Evolutionary conservation across 2,329 filamentous ascomycete genomes (phyloP).

Genomic region (Colletotrichum acutatum): DNA sequence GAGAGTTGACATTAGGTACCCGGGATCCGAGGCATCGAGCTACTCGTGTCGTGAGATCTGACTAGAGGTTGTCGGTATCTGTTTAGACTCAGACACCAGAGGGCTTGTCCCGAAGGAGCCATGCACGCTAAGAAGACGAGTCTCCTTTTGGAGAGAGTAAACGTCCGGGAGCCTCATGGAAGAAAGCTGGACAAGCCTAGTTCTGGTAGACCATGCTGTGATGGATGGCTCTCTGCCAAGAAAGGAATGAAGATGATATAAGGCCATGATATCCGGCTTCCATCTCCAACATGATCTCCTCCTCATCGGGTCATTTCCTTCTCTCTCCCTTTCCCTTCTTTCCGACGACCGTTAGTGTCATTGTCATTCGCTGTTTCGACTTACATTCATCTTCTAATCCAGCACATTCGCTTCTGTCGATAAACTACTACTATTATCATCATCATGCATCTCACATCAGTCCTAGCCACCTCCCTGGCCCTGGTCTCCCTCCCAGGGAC

Average conservation of each 20-base stretch:
- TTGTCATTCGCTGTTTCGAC: not conserved
- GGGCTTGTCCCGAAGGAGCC: conserved; percentile 17
- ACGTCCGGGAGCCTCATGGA: conserved; percentile 1
- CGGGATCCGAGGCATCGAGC: not conserved
- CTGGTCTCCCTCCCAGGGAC: conserved; percentile 27
- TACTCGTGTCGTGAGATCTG: conserved; percentile 7
- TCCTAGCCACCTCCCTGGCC: conserved; percentile 33
- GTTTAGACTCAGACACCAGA: conserved; percentile 10
- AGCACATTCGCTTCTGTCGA: not conserved
- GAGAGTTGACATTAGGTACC: not conserved
- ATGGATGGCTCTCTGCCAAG: not conserved
- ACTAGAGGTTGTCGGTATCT: not conserved
- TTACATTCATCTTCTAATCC: not conserved
- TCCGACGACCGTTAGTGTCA: conserved; percentile 3
- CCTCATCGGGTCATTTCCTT: conserved; percentile 12
- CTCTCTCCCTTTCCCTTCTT: conserved; percentile 1
- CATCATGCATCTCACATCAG: conserved; percentile 32
- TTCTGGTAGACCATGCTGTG: not conserved
- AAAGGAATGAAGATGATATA: conserved; percentile 8
- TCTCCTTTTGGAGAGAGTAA: not conserved
- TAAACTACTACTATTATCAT: not conserved
- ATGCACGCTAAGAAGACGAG: conserved; percentile 18
- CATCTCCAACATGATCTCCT: not conserved
- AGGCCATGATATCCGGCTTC: not conserved
- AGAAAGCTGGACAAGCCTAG: not conserved